Conservation (phyloP, 306 rosid species). For the Sophora flavescens region DNA sequence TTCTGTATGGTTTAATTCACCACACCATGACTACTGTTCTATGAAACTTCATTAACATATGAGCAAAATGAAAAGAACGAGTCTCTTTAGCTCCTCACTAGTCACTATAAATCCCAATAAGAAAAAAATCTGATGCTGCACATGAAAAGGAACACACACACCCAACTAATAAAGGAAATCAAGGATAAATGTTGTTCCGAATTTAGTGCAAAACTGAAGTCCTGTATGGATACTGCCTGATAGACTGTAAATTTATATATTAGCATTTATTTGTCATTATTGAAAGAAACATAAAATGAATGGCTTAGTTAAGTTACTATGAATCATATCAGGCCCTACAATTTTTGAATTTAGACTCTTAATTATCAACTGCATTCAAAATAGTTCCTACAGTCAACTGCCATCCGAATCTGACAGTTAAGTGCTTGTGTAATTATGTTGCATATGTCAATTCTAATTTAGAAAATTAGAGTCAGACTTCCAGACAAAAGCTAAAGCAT, state of each 20-base stretch:
- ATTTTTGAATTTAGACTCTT: not conserved
- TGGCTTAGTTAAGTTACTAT: not conserved
- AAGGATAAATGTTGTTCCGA: not conserved
- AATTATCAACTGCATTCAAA: not conserved
- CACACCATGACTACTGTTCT: slow-evolving; percentile 8
- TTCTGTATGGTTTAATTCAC: not conserved
- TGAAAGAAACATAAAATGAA: not conserved
- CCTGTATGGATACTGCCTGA: not conserved
- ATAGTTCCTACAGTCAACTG: slow-evolving; percentile 4
- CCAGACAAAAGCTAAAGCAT: slow-evolving; percentile 8
- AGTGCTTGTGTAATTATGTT: not conserved
- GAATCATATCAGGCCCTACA: not conserved
- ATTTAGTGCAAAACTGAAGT: not conserved
- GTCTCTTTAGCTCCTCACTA: not conserved
- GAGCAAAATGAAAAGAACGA: not conserved
- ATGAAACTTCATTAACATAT: not conserved
- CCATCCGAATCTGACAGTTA: not conserved
- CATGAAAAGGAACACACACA: not conserved
- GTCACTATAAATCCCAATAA: slow-evolving; percentile 4
- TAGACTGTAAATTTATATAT: not conserved
- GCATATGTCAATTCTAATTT: not conserved
- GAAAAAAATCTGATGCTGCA: not conserved
- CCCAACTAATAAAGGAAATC: not conserved
- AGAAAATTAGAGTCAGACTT: not conserved
- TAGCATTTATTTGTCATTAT: not conserved